Evolutionary conservation across 306 rosid genomes (phyloP).

Genomic region (Trifolium fragiferum): DNA sequence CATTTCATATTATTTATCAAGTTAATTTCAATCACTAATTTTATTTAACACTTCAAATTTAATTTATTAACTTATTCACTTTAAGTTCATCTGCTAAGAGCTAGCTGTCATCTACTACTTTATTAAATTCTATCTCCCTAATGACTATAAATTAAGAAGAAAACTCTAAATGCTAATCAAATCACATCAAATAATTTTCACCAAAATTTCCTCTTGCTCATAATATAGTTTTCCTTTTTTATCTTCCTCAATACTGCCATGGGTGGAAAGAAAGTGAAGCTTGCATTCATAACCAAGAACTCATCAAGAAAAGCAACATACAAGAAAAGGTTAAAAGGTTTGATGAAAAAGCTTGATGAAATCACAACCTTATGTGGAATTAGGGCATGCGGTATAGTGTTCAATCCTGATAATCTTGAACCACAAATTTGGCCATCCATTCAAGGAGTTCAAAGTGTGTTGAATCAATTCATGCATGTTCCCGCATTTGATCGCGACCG

Average conservation of each 20-base stretch:
- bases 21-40: too few species aligned
- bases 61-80: too few species aligned
- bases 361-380: constrained; percentile 37
- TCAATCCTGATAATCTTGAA: not conserved
- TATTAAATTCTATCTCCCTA: not conserved
- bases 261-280: constrained; percentile 34
- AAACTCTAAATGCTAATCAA: not conserved
- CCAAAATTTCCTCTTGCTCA: not conserved
- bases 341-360: constrained; percentile 35
- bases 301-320: constrained; percentile 22
- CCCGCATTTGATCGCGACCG: not conserved
- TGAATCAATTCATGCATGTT: not conserved
- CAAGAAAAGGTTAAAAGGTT: constrained; percentile 6
- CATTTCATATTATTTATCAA: too few species aligned
- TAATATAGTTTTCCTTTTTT: not conserved
- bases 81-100: too few species aligned
- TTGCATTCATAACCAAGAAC: constrained; percentile 24
- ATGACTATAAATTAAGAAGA: not conserved
- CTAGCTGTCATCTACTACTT: too few species aligned
- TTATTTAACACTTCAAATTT: too few species aligned
- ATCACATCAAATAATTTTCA: not conserved
- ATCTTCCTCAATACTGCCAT: not conserved
- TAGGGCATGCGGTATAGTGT: constrained; percentile 28
- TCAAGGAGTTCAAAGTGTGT: not conserved
- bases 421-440: constrained; percentile 35